These are phyloP conservation scores for Buxus sempervirens DNA, from an alignment of 164 flowering plant genomes.

Conservation along the genomic window DNA sequence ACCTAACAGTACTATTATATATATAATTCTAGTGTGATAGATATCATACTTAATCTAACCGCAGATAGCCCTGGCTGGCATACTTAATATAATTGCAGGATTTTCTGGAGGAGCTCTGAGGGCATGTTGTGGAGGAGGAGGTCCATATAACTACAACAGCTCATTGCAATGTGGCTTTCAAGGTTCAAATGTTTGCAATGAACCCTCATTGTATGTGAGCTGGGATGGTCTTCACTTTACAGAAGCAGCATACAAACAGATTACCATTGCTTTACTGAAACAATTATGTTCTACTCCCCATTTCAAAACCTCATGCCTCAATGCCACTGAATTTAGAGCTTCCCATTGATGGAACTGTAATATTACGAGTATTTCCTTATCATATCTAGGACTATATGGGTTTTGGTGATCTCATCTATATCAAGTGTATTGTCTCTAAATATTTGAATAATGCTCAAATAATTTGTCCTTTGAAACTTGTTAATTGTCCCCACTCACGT, in stretches of 20 bases:
- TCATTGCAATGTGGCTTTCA: not conserved
- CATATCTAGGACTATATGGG: too few relatives aligned
- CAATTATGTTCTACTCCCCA: too few relatives aligned
- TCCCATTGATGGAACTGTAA: too few relatives aligned
- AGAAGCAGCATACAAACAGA: slow-evolving; percentile 1
- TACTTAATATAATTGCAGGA: not conserved
- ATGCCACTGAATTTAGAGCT: too few relatives aligned
- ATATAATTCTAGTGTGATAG: too few relatives aligned
- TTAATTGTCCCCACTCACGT: too few relatives aligned
- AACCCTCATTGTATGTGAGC: slow-evolving; percentile 9
- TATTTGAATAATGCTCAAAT: too few relatives aligned
- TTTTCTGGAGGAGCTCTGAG: not conserved
- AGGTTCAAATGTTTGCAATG: not conserved
- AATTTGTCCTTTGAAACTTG: too few relatives aligned
- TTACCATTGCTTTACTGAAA: slow-evolving; percentile 1
- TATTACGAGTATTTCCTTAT: too few relatives aligned
- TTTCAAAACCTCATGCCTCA: too few relatives aligned
- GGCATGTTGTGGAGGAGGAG: slow-evolving; percentile 18
- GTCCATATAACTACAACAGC: slow-evolving; percentile 12
- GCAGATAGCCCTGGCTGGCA: not conserved
- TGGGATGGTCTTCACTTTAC: slow-evolving; percentile 21
- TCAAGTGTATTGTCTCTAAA: too few relatives aligned
- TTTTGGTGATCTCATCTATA: too few relatives aligned
- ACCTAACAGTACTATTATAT: not conserved
- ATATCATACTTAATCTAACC: not conserved